Evolutionary conservation across 2,329 filamentous ascomycete genomes (phyloP).

Genomic region (Pseudogymnoascus pannorum): DNA sequence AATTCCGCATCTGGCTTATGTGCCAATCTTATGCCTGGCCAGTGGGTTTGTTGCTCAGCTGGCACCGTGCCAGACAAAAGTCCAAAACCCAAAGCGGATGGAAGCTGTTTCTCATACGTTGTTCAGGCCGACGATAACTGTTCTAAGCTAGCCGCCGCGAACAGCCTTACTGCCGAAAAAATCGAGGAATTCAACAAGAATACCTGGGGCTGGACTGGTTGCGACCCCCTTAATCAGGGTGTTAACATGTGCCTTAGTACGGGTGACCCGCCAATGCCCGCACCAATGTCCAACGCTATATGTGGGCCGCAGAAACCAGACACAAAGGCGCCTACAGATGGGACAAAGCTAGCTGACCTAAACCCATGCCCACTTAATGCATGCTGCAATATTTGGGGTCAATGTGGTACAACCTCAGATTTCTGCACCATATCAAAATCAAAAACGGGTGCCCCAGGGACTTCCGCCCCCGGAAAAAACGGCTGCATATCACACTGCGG

Average conservation of each 20-base stretch:
- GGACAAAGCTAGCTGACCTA: neutral
- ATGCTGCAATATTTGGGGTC: conserved; percentile 16
- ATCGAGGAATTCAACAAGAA: neutral
- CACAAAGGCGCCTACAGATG: neutral
- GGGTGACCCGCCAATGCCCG: neutral
- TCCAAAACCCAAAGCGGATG: neutral
- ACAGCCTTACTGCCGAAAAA: neutral
- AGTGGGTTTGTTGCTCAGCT: neutral
- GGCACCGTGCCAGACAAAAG: neutral
- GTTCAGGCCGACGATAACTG: neutral
- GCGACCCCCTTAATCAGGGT: neutral
- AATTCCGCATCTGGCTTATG: conserved; percentile 27
- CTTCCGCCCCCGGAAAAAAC: conserved; percentile 22
- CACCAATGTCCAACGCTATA: neutral
- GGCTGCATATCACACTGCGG: conserved; percentile 38
- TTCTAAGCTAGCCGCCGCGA: neutral
- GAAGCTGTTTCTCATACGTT: neutral
- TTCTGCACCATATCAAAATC: conserved; percentile 24
- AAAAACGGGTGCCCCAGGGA: conserved; percentile 30
- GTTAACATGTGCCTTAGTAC: neutral
- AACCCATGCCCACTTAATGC: neutral
- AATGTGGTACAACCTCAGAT: conserved; percentile 27
- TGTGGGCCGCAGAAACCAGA: neutral
- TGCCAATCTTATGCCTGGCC: conserved; percentile 23
- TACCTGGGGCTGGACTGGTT: conserved; percentile 2